A percentile compares a stretch with the other conserved stretches of the same genome.
Conservation (phyloP, 2,329 filamentous ascomycete genomes). For the Mollisiaceae sp. region DNA sequence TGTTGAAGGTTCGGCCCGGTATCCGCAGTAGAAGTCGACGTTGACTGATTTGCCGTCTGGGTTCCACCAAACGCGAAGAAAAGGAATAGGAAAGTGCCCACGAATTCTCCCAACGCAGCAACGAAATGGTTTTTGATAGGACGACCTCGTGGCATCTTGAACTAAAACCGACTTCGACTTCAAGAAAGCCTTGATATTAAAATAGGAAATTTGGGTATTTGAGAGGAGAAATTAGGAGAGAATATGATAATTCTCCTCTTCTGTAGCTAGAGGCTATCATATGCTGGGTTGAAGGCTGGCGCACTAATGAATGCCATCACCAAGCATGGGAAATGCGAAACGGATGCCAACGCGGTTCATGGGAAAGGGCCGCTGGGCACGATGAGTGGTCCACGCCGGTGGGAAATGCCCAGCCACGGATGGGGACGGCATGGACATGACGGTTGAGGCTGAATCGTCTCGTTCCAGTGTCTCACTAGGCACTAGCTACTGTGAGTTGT, state of each 20-base stretch:
- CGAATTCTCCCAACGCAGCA: slow-evolving; percentile 3
- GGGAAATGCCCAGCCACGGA: background rate
- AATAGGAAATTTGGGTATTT: background rate
- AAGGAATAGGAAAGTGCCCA: slow-evolving; percentile 10
- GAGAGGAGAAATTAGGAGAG: background rate
- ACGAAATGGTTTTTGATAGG: slow-evolving; percentile 5
- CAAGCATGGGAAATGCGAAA: background rate
- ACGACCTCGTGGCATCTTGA: slow-evolving; percentile 7
- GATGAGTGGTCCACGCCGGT: background rate
- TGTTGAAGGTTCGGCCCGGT: slow-evolving; percentile 5
- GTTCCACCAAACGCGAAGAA: slow-evolving; percentile 11
- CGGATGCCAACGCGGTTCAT: background rate
- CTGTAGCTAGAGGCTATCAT: background rate
- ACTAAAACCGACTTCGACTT: slow-evolving; percentile 37
- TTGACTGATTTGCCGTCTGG: slow-evolving; percentile 8
- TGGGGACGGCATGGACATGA: slow-evolving; percentile 7
- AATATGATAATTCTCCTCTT: background rate
- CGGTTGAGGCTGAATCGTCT: slow-evolving; percentile 6
- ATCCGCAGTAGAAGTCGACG: slow-evolving; percentile 7
- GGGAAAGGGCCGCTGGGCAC: background rate
- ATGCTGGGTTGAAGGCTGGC: background rate
- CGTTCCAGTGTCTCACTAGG: background rate
- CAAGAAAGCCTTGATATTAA: background rate
- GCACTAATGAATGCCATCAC: slow-evolving; percentile 1
- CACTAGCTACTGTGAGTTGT: background rate